A percentile compares a stretch with the other conserved stretches of the same genome.
These are phyloP conservation scores for Penium margaritaceum DNA, from an alignment of 139 green algal genomes.

Conservation along the genomic window DNA sequence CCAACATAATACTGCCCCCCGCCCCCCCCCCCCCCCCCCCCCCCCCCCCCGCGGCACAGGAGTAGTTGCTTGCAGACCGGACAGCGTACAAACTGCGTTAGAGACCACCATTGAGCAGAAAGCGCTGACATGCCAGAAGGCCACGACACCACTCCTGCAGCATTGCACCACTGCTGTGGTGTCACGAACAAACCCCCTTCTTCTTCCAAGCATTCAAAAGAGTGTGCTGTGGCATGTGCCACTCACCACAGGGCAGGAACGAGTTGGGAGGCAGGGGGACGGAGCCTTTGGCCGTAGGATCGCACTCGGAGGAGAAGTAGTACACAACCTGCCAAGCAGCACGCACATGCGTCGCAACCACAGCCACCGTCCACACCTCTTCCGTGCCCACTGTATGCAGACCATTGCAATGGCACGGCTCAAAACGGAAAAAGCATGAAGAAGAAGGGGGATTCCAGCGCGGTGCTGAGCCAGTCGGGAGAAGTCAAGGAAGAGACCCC, in stretches of 20 bases:
- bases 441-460: not conserved
- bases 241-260: slow-evolving; percentile 16
- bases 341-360: not conserved
- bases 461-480: too few relatives aligned
- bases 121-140: too few relatives aligned
- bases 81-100: not conserved
- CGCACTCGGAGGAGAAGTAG: slow-evolving; percentile 34
- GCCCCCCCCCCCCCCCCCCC: too few relatives aligned
- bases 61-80: too few relatives aligned
- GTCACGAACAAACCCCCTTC: too few relatives aligned
- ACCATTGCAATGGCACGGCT: not conserved
- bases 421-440: not conserved
- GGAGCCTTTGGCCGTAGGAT: slow-evolving; percentile 11
- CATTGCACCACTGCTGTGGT: too few relatives aligned
- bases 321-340: slow-evolving; percentile 22
- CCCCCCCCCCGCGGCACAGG: too few relatives aligned
- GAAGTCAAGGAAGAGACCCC: too few relatives aligned
- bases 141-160: too few relatives aligned
- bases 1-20: too few relatives aligned
- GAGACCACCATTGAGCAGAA: not conserved
- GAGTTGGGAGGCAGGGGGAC: slow-evolving; percentile 18
- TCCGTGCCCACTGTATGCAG: too few relatives aligned
- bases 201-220: too few relatives aligned
- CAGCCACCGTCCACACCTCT: not conserved
- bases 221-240: not conserved